Conservation (phyloP, 768 basidiomycete species). For the Tulasnella sp. region DNA sequence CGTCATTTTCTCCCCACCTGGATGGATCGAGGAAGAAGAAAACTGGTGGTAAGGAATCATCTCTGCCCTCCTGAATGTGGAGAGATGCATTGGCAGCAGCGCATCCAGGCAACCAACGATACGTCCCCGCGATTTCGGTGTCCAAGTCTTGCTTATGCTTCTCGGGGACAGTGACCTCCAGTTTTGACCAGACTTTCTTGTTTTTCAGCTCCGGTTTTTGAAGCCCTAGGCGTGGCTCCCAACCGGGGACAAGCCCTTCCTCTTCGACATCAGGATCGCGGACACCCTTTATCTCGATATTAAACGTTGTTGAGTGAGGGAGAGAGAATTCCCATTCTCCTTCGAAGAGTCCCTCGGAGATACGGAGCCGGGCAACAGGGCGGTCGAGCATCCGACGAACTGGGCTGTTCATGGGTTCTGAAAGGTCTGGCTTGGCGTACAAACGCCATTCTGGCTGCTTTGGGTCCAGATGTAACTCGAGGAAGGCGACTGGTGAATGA, state of each 20-base stretch:
- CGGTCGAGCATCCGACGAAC: constrained; percentile 63
- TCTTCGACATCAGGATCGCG: constrained; percentile 37
- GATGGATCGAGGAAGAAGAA: constrained; percentile 74
- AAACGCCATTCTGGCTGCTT: constrained; percentile 81
- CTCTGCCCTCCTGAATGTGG: constrained; percentile 50
- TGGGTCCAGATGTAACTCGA: constrained; percentile 71
- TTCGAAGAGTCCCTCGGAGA: constrained; percentile 47
- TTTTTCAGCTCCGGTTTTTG: constrained; percentile 55
- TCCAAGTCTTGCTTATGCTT: constrained; percentile 49
- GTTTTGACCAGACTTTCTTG: constrained; percentile 54
- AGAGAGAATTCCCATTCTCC: constrained; percentile 79
- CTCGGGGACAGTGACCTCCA: constrained; percentile 54
- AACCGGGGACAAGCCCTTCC: constrained; percentile 55
- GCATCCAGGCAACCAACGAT: constrained; percentile 73
- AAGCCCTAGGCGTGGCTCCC: constrained; percentile 78
- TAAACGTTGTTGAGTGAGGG: constrained; percentile 48
- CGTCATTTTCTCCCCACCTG: constrained; percentile 59
- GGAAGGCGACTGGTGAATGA: constrained; percentile 56
- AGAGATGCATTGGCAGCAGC: constrained; percentile 81
- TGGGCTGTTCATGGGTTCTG: constrained; percentile 68
- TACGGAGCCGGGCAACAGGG: constrained; percentile 69
- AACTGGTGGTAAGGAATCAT: constrained; percentile 49
- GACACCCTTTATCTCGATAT: constrained; percentile 53
- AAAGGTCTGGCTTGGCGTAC: constrained; percentile 58
- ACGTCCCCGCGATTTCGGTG: constrained; percentile 72